Evolutionary conservation across 2,329 filamentous ascomycete species (phyloP), one percentile per base, ranked within the genome.

Genomic region (Curvularia eragrostidis): DNA sequence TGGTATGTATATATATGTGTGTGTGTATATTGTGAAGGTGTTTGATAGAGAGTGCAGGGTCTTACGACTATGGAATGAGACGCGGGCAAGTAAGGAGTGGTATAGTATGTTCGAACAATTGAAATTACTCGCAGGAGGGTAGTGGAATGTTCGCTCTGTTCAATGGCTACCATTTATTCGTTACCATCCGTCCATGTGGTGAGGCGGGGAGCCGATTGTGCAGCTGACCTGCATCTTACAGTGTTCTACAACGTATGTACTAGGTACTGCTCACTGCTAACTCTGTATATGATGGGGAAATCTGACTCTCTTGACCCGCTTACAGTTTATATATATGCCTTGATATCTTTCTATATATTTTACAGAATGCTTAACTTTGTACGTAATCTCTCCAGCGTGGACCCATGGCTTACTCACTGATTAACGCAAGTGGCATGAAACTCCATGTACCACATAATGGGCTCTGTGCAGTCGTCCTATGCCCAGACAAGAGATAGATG

Each of bases 151-250:
- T 39, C 9, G 34, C 12, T 18, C 9, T 18, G 32, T 26, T 24
- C 5, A 3, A 2, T 39, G 9, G 8, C 9, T 24, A 18, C 18
- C 43, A 19, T 32, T 10, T 15, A 12, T 23, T 47, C 26, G 9
- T n/a, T 24, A 18, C 18, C 43, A 19, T 32, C n/a, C 8, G 6
- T 23, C 32, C 26, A 9, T 39, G 47, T n/a, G 34, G 39, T 21
- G 23, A 12, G 23, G 34, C 39, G 34, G 34, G 30, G 32, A 49
- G 30, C 47, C 19, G 47, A 28, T 3, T 23, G 7, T n/a, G 47
- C 34, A 49, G 47, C 32, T 39, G 47, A 9, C 10, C n/a, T 49
- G 34, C 47, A 15, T 49, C 47, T 49, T 21, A 12, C 34, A 34
- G 18, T 39, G 23, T 2, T 38, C 13, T 19, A 19, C 30, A 13